phyloP scores from a whole-genome alignment of 1,284 basidiomycete species.

The Blastosporella zonata region DNA sequence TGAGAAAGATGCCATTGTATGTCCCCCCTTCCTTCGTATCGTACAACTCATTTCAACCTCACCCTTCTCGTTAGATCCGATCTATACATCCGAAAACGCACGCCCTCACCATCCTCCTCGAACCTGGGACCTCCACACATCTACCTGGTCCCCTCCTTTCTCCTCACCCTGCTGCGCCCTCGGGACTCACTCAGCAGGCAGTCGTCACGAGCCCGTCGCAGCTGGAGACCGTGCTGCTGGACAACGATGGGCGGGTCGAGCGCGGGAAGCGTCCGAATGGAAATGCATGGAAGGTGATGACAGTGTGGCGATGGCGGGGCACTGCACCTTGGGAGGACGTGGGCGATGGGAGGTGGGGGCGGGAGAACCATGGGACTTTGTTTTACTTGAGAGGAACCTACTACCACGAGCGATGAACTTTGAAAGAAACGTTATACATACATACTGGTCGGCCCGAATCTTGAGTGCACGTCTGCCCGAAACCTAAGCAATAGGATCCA shows the following conservation, averaged over 20 bases:
- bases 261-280: conserved; percentile 37
- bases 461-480: too few relatives aligned
- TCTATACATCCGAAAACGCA: conserved; percentile 39
- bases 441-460: too few relatives aligned
- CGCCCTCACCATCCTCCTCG: conserved; percentile 40
- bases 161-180: conserved; percentile 26
- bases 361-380: conserved; percentile 48
- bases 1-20: conserved; percentile 54
- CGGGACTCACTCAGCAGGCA: conserved; percentile 34
- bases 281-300: conserved; percentile 53
- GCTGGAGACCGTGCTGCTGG: conserved; percentile 49
- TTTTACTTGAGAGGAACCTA: conserved; percentile 49
- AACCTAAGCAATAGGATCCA: too few relatives aligned
- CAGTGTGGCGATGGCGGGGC: conserved; percentile 46
- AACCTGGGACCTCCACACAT: conserved; percentile 32
- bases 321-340: conserved; percentile 22
- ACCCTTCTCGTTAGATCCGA: conserved; percentile 35
- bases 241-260: conserved; percentile 46
- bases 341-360: conserved; percentile 40
- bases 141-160: conserved; percentile 38
- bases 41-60: neutral
- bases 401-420: conserved; percentile 34
- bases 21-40: conserved; percentile 17
- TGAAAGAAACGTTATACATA: too few relatives aligned
- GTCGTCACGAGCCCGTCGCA: conserved; percentile 41